A percentile compares a stretch with the other conserved stretches of the same genome.
These are phyloP conservation scores for Kwoniella sp. DNA, from an alignment of 768 basidiomycete species.

Conservation along the genomic window DNA sequence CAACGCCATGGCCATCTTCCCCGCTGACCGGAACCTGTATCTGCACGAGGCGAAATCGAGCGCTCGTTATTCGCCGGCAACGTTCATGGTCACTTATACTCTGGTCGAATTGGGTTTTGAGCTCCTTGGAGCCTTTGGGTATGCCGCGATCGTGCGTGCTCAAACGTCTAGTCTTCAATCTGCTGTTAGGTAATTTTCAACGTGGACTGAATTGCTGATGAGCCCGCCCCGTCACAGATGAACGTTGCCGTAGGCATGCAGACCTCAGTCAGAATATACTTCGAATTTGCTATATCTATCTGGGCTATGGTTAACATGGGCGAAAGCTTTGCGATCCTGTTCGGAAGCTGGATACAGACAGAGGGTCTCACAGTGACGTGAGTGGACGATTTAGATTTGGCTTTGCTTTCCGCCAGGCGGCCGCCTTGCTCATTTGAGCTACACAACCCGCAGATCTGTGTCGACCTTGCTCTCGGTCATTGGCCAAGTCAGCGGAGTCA, in stretches of 20 bases:
- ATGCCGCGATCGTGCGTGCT: conserved; percentile 35
- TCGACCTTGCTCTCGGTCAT: conserved; percentile 49
- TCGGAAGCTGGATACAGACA: conserved; percentile 49
- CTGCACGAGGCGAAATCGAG: conserved; percentile 59
- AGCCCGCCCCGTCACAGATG: conserved; percentile 25
- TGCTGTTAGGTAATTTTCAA: neutral
- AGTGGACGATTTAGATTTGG: no score
- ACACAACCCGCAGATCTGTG: conserved; percentile 32
- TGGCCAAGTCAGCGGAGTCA: conserved; percentile 48
- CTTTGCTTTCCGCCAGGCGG: no score
- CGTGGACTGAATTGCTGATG: neutral
- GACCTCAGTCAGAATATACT: conserved; percentile 54
- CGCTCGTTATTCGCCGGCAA: conserved; percentile 58
- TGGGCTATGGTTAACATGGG: conserved; percentile 55
- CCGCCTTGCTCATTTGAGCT: neutral
- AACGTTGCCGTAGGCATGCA: conserved; percentile 56
- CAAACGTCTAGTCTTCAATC: neutral
- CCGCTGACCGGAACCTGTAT: conserved; percentile 59
- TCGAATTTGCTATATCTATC: conserved; percentile 55
- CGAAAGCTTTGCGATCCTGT: conserved; percentile 56
- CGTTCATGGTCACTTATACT: conserved; percentile 58
- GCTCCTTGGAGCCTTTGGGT: conserved; percentile 51
- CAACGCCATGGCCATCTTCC: conserved; percentile 58
- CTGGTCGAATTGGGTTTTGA: conserved; percentile 56
- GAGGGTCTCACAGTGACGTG: conserved; percentile 57